phyloP scores from a whole-genome alignment of 2,329 filamentous ascomycete genomes.

The Lomentospora prolificans region DNA sequence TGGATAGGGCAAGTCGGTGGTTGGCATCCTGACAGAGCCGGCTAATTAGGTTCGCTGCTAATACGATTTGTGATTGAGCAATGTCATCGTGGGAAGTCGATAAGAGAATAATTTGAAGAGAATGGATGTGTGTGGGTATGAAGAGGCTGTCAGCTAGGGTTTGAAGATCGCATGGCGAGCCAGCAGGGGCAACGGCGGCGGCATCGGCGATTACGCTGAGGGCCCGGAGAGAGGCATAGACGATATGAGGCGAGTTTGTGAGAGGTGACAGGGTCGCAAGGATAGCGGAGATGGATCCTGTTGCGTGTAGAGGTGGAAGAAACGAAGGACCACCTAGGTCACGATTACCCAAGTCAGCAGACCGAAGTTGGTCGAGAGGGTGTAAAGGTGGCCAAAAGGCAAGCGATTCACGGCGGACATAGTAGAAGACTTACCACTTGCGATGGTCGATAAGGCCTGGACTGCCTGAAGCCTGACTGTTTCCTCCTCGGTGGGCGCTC shows the following conservation, averaged over 20 bases:
- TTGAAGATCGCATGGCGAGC: slow-evolving; percentile 13
- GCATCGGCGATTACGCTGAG: slow-evolving; percentile 64
- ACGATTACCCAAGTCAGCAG: background rate
- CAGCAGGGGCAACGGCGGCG: slow-evolving; percentile 38
- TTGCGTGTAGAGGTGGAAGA: slow-evolving; percentile 61
- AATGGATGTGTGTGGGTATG: slow-evolving; percentile 47
- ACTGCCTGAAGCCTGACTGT: slow-evolving; percentile 66
- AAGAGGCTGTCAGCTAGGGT: slow-evolving; percentile 58
- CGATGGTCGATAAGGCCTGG: slow-evolving; percentile 75
- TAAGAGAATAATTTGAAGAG: slow-evolving; percentile 55
- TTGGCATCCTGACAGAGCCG: slow-evolving; percentile 56
- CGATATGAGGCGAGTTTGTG: slow-evolving; percentile 54
- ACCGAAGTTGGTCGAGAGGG: background rate
- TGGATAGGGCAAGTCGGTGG: slow-evolving; percentile 63
- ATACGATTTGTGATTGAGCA: slow-evolving; percentile 50
- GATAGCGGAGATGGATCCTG: slow-evolving; percentile 58
- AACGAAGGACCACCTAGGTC: slow-evolving; percentile 63
- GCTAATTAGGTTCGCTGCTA: slow-evolving; percentile 47
- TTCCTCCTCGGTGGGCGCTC: slow-evolving; percentile 43
- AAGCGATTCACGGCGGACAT: background rate
- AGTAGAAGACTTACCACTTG: slow-evolving; percentile 50
- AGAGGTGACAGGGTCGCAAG: slow-evolving; percentile 58
- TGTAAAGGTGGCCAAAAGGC: background rate
- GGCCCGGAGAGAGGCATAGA: slow-evolving; percentile 64
- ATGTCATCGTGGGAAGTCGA: slow-evolving; percentile 42